Percentiles rank a stretch among this genome's conserved stretches.
Conservation (phyloP, 176 grass and related monocot genomes). For the Oryza longistaminata region DNA sequence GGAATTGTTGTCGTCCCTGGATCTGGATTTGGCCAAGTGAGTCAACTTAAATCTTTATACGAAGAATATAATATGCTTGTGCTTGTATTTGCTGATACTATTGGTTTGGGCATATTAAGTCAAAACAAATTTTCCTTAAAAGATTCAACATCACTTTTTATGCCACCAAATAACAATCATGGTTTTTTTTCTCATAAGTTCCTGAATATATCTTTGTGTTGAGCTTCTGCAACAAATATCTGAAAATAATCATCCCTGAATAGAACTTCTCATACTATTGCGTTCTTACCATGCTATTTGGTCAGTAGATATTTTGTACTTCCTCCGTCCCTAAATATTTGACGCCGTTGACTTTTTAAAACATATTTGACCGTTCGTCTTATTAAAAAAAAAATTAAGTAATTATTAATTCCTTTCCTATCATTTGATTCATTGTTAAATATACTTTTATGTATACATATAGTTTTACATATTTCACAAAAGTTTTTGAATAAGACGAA, state of each 20-base stretch:
- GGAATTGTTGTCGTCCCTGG: slow-evolving; percentile 90
- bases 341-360: too few relatives aligned
- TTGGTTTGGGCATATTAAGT: not conserved
- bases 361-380: too few relatives aligned
- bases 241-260: not conserved
- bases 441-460: too few relatives aligned
- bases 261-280: not conserved
- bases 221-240: not conserved
- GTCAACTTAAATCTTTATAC: slow-evolving; percentile 25
- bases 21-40: slow-evolving; percentile 85
- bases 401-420: too few relatives aligned
- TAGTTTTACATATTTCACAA: too few relatives aligned
- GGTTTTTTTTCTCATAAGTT: not conserved
- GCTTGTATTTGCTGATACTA: not conserved
- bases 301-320: not conserved
- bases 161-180: not conserved
- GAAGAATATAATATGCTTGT: not conserved
- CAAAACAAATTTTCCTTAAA: too few relatives aligned
- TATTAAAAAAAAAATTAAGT: too few relatives aligned
- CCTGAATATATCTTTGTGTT: not conserved
- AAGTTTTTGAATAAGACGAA: too few relatives aligned
- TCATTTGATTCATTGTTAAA: too few relatives aligned
- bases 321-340: too few relatives aligned
- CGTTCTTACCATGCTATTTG: not conserved
- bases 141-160: not conserved